Evolutionary conservation across 225 moss, liverwort and hornwort species (phyloP), one percentile per base, ranked within the genome.

Genomic region (Marchantia paleacea): DNA sequence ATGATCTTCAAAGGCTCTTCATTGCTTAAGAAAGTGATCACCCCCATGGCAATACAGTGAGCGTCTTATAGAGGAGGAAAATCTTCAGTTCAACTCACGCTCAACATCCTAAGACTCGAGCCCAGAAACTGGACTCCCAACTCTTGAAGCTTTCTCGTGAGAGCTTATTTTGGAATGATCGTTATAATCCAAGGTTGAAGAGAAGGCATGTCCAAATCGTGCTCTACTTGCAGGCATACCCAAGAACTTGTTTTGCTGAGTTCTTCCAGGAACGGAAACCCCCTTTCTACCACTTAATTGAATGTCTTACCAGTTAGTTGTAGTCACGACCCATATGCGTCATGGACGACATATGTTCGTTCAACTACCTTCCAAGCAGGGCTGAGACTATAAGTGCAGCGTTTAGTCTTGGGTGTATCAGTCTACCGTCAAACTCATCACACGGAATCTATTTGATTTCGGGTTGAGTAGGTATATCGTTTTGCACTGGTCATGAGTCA

Each of bases 1-100:
- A 90, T 93, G 90, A 92, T 90, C 60, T 93, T 90, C 80, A 88
- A 90, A 54, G 93, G 92, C 52, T 91, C 92, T n/a, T 84, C 80
- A 54, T 84, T 93, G 85, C 90, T 96, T 11, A 85, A 92, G 67
- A 96, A 96, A 82, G 65, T 85, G 14, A 92, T 95, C 69, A 60
- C 90, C 52, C 87, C 79, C 4, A 39, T 89, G 63, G 73, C 76
- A 71, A 82, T 82, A 31, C 63, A 80, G 72, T 80, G 73, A 62
- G 8, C 52, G 20, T 19, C 50, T 28, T 48, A 53, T 51, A 11
- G 26, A 24, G 55, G 62, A 54, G 52, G 75, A 30, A 63, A 52
- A 25, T 66, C 28, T 60, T 51, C 16, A n/a, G 47, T 72, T 63
- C 16, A 69, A 55, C 49, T 76, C 39, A 63, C 31, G 47, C n/a